These are phyloP conservation scores for Vanilla planifolia DNA, from an alignment of 106 monocot genomes.

Conservation along the genomic window DNA sequence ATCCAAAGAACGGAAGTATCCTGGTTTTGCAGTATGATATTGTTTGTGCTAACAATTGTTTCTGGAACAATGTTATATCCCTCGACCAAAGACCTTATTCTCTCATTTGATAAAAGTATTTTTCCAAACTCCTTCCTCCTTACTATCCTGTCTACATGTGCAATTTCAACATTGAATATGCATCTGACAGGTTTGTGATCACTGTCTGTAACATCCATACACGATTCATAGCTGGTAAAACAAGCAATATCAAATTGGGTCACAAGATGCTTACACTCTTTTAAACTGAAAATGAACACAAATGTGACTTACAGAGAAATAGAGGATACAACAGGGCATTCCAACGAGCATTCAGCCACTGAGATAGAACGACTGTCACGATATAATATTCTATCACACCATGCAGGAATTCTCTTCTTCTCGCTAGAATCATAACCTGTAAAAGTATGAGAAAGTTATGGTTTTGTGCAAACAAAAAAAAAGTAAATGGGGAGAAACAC, in stretches of 20 bases:
- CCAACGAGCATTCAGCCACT: slow-evolving; percentile 46
- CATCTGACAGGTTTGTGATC: slow-evolving; percentile 17
- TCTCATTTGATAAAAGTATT: slow-evolving; percentile 37
- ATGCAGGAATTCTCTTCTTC: slow-evolving; percentile 66
- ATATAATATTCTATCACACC: slow-evolving; percentile 69
- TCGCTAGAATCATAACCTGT: slow-evolving; percentile 63
- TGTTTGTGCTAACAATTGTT: slow-evolving; percentile 56
- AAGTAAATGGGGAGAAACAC: neutral
- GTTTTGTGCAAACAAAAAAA: neutral
- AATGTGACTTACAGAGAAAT: slow-evolving; percentile 29
- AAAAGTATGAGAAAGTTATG: slow-evolving; percentile 1
- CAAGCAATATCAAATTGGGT: neutral
- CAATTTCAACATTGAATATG: slow-evolving; percentile 41
- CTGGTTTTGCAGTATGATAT: slow-evolving; percentile 51
- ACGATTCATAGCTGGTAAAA: slow-evolving; percentile 9
- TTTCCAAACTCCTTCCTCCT: slow-evolving; percentile 46
- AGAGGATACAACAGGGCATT: slow-evolving; percentile 49
- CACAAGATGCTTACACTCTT: neutral
- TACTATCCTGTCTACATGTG: slow-evolving; percentile 40
- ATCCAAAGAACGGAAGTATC: slow-evolving; percentile 40
- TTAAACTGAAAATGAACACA: neutral
- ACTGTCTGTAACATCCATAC: slow-evolving; percentile 14
- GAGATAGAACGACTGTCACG: slow-evolving; percentile 52
- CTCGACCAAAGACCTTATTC: slow-evolving; percentile 30
- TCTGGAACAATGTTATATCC: slow-evolving; percentile 44